These are phyloP conservation scores for Gypsophila paniculata DNA, from an alignment of 179 eudicot species.

Conservation along the genomic window DNA sequence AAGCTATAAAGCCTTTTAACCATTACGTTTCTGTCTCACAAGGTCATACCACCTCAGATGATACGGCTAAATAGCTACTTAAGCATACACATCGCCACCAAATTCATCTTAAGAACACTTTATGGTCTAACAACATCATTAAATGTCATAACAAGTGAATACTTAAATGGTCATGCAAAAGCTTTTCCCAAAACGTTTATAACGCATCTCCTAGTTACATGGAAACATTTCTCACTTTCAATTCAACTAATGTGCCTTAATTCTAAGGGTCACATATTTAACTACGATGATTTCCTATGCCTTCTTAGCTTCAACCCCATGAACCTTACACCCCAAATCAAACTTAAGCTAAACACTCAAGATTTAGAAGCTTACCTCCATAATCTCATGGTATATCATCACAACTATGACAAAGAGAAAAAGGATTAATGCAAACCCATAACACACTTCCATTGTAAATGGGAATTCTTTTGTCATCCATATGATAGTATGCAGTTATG, in stretches of 20 bases:
- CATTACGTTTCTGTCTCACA: too few relatives aligned
- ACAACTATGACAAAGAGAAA: background rate
- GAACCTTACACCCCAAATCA: background rate
- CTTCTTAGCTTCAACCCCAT: background rate
- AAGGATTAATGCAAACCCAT: background rate
- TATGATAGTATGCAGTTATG: background rate
- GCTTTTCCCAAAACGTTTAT: too few relatives aligned
- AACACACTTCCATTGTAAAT: background rate
- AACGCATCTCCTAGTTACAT: background rate
- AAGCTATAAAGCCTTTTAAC: too few relatives aligned
- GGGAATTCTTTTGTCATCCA: background rate
- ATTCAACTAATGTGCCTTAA: background rate
- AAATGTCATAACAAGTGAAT: too few relatives aligned
- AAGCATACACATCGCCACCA: too few relatives aligned
- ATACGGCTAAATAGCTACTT: too few relatives aligned
- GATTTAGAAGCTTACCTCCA: background rate
- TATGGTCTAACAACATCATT: too few relatives aligned
- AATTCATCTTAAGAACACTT: too few relatives aligned
- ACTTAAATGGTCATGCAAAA: too few relatives aligned
- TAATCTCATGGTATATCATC: background rate
- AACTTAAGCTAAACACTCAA: background rate
- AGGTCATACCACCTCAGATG: too few relatives aligned
- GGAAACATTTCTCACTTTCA: background rate
- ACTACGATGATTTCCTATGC: background rate
- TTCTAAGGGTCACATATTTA: background rate